Conservation (phyloP, 148 eudicot genomes). For the Linanthus parryae region DNA sequence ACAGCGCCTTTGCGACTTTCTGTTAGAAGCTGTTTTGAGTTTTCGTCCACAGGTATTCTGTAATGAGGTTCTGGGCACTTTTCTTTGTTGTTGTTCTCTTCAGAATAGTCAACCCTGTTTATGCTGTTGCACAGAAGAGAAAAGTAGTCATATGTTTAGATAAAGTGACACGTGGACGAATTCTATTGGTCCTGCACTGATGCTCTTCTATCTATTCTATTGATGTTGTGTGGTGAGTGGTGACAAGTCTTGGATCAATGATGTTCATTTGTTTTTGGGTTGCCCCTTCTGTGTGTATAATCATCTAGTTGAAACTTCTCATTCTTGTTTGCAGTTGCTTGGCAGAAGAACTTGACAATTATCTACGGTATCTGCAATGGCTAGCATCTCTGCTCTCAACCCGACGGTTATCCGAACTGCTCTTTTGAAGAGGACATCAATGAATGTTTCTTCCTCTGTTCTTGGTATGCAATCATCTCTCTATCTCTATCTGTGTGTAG, state of each 20-base stretch:
- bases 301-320: not conserved
- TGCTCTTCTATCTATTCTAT: conserved; percentile 31
- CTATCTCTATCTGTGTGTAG: no score
- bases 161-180: conserved; percentile 53
- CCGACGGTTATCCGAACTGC: conserved; percentile 52
- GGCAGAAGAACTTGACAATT: not conserved
- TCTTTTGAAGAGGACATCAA: conserved; percentile 44
- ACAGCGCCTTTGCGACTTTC: no score
- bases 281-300: not conserved
- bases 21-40: no score
- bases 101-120: no score
- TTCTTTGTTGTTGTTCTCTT: no score
- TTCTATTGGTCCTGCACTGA: conserved; percentile 43
- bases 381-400: conserved; percentile 66
- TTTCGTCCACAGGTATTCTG: no score
- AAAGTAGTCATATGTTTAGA: no score
- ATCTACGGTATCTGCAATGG: conserved; percentile 32
- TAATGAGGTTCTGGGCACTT: no score
- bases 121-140: no score
- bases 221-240: conserved; percentile 46
- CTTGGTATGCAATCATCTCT: conserved; percentile 67
- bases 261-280: not conserved
- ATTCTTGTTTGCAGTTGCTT: not conserved
- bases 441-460: conserved; percentile 39
- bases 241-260: conserved; percentile 9